A percentile compares a stretch with the other conserved stretches of the same genome.
These are phyloP conservation scores for Pyrrhoderma noxium DNA, from an alignment of 1,284 basidiomycete genomes.

Conservation along the genomic window DNA sequence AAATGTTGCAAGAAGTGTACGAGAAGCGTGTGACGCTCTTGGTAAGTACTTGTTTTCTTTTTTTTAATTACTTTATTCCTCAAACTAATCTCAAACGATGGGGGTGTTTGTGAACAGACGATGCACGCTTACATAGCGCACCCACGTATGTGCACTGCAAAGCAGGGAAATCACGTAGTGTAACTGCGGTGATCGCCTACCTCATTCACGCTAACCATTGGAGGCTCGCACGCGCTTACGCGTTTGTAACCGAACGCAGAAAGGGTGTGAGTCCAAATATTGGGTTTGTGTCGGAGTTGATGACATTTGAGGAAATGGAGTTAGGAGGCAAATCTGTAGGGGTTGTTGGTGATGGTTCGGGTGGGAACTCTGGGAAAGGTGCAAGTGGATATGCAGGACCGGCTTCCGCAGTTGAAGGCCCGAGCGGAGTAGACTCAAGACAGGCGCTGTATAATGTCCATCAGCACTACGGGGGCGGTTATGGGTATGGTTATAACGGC, in stretches of 20 bases:
- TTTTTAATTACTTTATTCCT: background rate
- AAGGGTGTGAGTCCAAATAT: constrained; percentile 97
- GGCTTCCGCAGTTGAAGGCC: background rate
- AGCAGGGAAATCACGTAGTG: constrained; percentile 91
- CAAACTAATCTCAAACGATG: no score
- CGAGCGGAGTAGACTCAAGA: no score
- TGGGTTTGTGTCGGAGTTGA: constrained; percentile 93
- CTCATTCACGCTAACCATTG: constrained; percentile 96
- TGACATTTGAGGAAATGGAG: constrained; percentile 91
- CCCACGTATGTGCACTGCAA: constrained; percentile 96
- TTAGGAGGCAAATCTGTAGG: constrained; percentile 77
- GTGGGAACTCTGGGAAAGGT: background rate
- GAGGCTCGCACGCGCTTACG: constrained; percentile 86
- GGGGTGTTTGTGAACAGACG: constrained; percentile 61
- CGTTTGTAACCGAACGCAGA: constrained; percentile 84
- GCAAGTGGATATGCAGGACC: background rate
- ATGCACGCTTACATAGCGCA: constrained; percentile 80
- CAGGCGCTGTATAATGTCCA: background rate
- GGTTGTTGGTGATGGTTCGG: constrained; percentile 37
- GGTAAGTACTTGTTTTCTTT: constrained; percentile 44
- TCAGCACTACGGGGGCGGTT: constrained; percentile 21
- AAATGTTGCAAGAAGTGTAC: constrained; percentile 76
- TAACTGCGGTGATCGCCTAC: constrained; percentile 96
- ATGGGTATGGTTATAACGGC: constrained; percentile 28
- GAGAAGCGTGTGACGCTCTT: constrained; percentile 79